Percentiles rank a stretch among this genome's conserved stretches.
Conservation (phyloP, 768 basidiomycete genomes). For the Sarcodon aspratus region DNA sequence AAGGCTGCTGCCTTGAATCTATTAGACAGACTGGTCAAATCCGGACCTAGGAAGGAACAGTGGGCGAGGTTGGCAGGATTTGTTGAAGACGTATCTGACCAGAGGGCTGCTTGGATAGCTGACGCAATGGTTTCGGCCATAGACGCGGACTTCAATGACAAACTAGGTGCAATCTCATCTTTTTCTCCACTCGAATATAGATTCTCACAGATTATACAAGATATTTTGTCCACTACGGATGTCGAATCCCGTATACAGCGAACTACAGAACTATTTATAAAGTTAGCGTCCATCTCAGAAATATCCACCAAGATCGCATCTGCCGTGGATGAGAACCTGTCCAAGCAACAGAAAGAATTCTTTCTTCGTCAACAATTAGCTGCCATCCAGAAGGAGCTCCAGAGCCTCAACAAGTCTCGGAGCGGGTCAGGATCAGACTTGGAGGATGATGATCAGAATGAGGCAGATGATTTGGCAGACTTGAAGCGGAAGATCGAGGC, state of each 20-base stretch:
- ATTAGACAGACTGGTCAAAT: conserved; percentile 48
- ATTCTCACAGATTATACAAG: conserved; percentile 18
- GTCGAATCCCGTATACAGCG: conserved; percentile 51
- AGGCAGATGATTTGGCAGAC: conserved; percentile 67
- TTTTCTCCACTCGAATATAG: background rate
- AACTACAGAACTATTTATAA: conserved; percentile 61
- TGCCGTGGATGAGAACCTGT: conserved; percentile 74
- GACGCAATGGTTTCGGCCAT: conserved; percentile 61
- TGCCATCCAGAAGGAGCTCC: conserved; percentile 69
- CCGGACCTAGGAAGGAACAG: conserved; percentile 42
- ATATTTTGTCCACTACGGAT: conserved; percentile 49
- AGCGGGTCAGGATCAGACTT: conserved; percentile 30
- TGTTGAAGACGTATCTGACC: conserved; percentile 60
- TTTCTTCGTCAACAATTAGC: conserved; percentile 78
- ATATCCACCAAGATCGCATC: conserved; percentile 73
- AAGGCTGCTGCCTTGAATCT: conserved; percentile 55
- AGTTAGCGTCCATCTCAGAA: conserved; percentile 69
- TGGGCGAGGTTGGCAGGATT: conserved; percentile 60
- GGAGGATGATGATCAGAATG: conserved; percentile 71
- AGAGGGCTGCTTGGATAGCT: conserved; percentile 61
- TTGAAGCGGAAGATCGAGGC: conserved; percentile 52
- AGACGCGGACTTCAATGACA: conserved; percentile 58
- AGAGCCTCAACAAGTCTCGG: conserved; percentile 30
- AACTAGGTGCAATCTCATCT: conserved; percentile 40
- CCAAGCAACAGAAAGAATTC: conserved; percentile 81